These are phyloP conservation scores for Alloteropsis semialata DNA, from an alignment of 176 grass and related monocot genomes.

Conservation along the genomic window DNA sequence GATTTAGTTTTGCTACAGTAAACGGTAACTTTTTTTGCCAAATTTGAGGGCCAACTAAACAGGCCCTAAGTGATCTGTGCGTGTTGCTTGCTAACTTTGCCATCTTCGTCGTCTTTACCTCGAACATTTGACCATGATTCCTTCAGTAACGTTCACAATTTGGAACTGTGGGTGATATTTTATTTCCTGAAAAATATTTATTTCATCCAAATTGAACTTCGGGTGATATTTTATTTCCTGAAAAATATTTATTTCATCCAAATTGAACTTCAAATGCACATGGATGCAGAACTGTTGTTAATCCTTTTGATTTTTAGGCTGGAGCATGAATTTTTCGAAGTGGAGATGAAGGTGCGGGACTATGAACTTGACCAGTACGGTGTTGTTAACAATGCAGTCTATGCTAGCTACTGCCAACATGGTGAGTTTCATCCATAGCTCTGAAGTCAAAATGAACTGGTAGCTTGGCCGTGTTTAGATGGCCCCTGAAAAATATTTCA, in stretches of 20 bases:
- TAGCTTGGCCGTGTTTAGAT: no score
- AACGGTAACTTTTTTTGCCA: no score
- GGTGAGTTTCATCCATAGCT: constrained; percentile 45
- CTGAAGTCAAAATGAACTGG: no score
- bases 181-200: not conserved
- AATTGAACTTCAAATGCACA: not conserved
- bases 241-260: not conserved
- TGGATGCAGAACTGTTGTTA: not conserved
- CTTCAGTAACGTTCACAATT: not conserved
- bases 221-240: not conserved
- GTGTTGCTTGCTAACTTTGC: not conserved
- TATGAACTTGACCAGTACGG: constrained; percentile 90
- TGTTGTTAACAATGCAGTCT: constrained; percentile 92
- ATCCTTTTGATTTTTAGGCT: constrained; percentile 33
- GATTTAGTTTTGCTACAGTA: no score
- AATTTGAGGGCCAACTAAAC: no score
- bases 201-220: not conserved
- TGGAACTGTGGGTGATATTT: not conserved
- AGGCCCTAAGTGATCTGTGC: not conserved
- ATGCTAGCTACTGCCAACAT: constrained; percentile 91
- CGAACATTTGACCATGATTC: not conserved
- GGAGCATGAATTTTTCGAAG: constrained; percentile 55
- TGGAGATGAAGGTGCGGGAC: constrained; percentile 77
- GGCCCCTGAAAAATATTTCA: no score
- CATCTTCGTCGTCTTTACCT: not conserved